phyloP scores from a whole-genome alignment of 768 basidiomycete genomes.

The Podaxis mareebaensis region DNA sequence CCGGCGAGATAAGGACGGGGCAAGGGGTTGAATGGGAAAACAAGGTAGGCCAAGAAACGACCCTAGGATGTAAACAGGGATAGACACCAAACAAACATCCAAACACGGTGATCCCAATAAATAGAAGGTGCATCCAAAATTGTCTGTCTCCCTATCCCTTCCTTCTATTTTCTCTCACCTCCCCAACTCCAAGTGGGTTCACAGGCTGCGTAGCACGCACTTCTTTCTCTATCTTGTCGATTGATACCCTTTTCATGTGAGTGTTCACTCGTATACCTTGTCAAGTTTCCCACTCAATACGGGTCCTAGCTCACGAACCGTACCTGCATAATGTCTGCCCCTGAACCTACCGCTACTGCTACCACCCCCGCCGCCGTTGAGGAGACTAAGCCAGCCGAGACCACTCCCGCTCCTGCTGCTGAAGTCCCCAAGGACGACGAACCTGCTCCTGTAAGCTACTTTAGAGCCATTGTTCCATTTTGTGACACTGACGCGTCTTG shows the following conservation, averaged over 20 bases:
- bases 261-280: constrained; percentile 25
- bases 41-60: constrained; percentile 22
- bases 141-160: constrained; percentile 48
- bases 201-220: constrained; percentile 56
- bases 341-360: constrained; percentile 49
- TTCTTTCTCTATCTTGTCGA: constrained; percentile 53
- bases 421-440: constrained; percentile 35
- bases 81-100: constrained; percentile 41
- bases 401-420: constrained; percentile 32
- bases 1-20: constrained; percentile 4
- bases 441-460: constrained; percentile 43
- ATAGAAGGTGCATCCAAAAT: constrained; percentile 39
- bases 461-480: background rate
- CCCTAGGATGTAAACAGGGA: constrained; percentile 36
- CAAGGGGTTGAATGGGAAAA: background rate
- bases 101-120: constrained; percentile 47
- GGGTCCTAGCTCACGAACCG: constrained; percentile 52
- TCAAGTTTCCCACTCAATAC: constrained; percentile 19
- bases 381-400: constrained; percentile 38
- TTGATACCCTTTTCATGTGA: constrained; percentile 53
- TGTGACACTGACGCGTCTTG: constrained; percentile 3
- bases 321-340: constrained; percentile 82
- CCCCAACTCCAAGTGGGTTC: constrained; percentile 42
- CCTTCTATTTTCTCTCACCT: constrained; percentile 57
- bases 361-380: constrained; percentile 50